A percentile compares a stretch with the other conserved stretches of the same genome.
Evolutionary conservation across 208 protist genomes (phyloP).

Genomic region (Angomonas ambiguus): DNA sequence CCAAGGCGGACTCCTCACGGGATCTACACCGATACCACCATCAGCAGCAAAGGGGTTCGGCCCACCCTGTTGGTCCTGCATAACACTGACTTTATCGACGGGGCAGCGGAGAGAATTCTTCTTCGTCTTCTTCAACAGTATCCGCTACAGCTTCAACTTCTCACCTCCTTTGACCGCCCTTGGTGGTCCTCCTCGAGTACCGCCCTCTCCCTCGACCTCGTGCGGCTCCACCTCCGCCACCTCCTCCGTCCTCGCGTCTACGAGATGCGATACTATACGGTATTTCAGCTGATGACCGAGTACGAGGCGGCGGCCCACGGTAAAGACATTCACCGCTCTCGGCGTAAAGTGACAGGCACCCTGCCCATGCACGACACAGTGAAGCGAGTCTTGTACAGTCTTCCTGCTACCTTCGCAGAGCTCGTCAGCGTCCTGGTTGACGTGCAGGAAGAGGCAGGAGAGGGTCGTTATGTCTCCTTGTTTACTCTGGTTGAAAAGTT

Average conservation of each 20-base stretch:
- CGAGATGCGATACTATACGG: constrained; percentile 26
- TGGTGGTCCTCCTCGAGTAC: constrained; percentile 30
- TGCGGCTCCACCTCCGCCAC: constrained; percentile 48
- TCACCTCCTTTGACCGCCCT: constrained; percentile 64
- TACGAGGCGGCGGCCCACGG: constrained; percentile 36
- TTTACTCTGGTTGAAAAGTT: constrained; percentile 49
- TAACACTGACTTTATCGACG: constrained; percentile 55
- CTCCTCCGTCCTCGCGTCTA: constrained; percentile 61
- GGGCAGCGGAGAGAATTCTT: constrained; percentile 26
- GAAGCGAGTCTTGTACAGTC: constrained; percentile 65
- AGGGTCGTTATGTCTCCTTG: constrained; percentile 52
- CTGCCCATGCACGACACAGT: constrained; percentile 78
- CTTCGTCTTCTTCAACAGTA: constrained; percentile 32
- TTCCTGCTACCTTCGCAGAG: constrained; percentile 58
- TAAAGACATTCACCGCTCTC: neutral
- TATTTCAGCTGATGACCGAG: constrained; percentile 44
- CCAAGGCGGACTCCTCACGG: constrained; percentile 19
- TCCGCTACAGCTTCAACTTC: constrained; percentile 34
- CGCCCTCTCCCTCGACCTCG: constrained; percentile 37
- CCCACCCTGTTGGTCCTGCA: constrained; percentile 56
- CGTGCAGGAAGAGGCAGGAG: constrained; percentile 59
- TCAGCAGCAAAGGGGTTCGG: constrained; percentile 14
- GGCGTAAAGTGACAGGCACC: neutral
- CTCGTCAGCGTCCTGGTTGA: constrained; percentile 59
- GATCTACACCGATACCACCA: constrained; percentile 8